Evolutionary conservation across 148 eudicot genomes (phyloP), one percentile per base, ranked within the genome.

Genomic region (Chenopodium formosanum): DNA sequence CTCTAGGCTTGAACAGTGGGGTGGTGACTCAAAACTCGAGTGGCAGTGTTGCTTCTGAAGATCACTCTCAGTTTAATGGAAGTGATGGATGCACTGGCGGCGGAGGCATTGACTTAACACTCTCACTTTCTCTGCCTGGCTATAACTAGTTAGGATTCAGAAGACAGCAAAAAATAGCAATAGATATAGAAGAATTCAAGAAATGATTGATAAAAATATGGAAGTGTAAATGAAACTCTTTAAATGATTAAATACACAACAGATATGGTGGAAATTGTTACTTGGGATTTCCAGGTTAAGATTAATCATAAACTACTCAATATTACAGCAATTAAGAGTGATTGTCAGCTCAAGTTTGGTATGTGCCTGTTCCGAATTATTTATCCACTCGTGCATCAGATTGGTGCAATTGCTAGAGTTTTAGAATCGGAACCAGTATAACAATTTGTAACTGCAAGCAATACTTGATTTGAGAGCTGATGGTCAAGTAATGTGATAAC

Each of bases 51-150:
- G 40, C 71, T 67, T 74, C 44, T 44, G 73, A 77, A 56, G 69
- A 68, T 22, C 69, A 56, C 37, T 19, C 46, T 53, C 60, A 53
- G 19, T 76, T 23, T 27, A 67, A 50, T 32, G 48, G 19, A 37
- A 84, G 70, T 52, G 76, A 68, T 74, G 77, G 66, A 80, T 70
- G 58, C 46, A 16, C 52, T 50, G 73, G 60, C 12, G 82, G 79
- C 7, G 82, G 73, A 1, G 75, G 73, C 17, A 20, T 77, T 32
- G 70, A 84, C 60, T 66, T 84, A 32, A 81, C 78, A 16, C 84
- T 81, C 25, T 77, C 86, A 23, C 86, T 81, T 52, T 77, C 84
- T 32, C 69, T 84, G 17, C 86, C 86, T 29, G 72, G 70, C 75
- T 84, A 72, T 66, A 73, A 56, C 27, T 81, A 77, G 78, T n/a